Base-by-base conservation (phyloP, 23 red algal species). In the Gracilaria vermiculophylla region DNA sequence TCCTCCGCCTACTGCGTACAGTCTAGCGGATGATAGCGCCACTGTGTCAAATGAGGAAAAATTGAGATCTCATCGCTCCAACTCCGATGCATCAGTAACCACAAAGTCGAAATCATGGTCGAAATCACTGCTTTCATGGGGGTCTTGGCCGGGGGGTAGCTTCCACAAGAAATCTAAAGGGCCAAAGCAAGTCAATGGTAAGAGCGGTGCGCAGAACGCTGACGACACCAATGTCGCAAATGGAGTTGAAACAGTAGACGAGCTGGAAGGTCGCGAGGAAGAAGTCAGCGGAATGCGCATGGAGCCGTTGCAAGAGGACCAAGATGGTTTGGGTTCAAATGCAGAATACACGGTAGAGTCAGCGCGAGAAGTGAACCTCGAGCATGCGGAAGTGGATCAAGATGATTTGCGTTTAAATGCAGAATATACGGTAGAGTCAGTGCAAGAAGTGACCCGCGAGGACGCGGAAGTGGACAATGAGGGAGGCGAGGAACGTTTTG, bases 51-150 rank as follows among this genome's bases (percentile, higher is more conserved):
- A 73, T 20, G 1, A 73, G 6, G 67, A 73, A 6, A 73, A 73
- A 40, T 45, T 73, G 67, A 73, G 42, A 48, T 17, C 67, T 8
- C 3, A 47, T 24, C 36, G 42, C 1, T 73, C 67, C 17, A 73
- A 73, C 67, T 48, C 67, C 1, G 67, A 73, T 17, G 67, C 39
- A 48, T 19, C 8, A 23, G n/a, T 47, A 28, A 16, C 5, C 39
- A 28, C 42, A 14, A 73, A 73, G 32, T 48, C 67, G 25, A 73
- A 73, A 37, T 73, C 58, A 64, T 60, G 76, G 54, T 90, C 87
- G 5, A 91, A 67, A n/a, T 91, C 87, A 8, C 81, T 73, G 74
- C 66, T 82, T 9, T 81, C 78, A 45, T 88, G 84, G 84, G 67
- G 64, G 5, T 47, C 84, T 25, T 88, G 69, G 80, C n/a, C 67